Conservation (phyloP, 2,329 filamentous ascomycete genomes). For the Thelonectria rubi region DNA sequence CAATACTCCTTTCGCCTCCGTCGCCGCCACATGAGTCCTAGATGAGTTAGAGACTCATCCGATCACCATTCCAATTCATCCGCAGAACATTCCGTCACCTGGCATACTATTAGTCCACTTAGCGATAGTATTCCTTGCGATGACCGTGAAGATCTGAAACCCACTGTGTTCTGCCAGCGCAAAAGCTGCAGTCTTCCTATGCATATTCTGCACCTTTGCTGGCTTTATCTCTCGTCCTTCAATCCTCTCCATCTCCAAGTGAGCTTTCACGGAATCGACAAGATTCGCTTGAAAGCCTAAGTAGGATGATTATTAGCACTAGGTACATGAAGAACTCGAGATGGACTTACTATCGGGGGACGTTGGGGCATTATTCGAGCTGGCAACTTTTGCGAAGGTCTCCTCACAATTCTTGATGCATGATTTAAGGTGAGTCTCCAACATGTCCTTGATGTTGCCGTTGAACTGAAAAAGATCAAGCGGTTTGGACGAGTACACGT, state of each 20-base stretch:
- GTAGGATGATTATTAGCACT: neutral
- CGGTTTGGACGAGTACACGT: constrained; percentile 19
- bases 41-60: too few relatives aligned
- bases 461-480: neutral
- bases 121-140: too few relatives aligned
- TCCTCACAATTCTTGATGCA: neutral
- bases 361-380: neutral
- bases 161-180: constrained; percentile 16
- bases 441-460: neutral
- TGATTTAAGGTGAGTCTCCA: constrained; percentile 3
- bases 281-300: constrained; percentile 1
- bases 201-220: constrained; percentile 19
- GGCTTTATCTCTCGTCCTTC: constrained; percentile 10
- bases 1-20: too few relatives aligned
- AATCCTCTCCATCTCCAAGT: neutral
- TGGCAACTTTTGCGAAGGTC: neutral
- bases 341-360: neutral
- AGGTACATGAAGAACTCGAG: neutral
- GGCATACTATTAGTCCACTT: too few relatives aligned
- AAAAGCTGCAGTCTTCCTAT: constrained; percentile 20
- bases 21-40: too few relatives aligned
- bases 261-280: constrained; percentile 1
- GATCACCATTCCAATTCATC: too few relatives aligned
- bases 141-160: too few relatives aligned
- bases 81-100: too few relatives aligned